Conservation (phyloP, 257 asterid species). For the Scutellaria barbata region DNA sequence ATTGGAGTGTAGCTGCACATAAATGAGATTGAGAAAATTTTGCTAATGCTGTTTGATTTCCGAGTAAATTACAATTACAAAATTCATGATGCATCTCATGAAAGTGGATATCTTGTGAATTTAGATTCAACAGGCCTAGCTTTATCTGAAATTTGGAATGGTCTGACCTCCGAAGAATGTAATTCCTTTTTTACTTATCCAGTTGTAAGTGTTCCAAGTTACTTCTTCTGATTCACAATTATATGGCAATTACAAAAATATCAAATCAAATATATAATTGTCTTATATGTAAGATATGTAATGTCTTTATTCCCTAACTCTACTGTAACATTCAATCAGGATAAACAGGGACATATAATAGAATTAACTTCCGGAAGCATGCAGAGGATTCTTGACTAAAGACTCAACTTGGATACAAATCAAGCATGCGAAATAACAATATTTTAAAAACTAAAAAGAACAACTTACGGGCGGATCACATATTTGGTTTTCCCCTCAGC, state of each 20-base stretch:
- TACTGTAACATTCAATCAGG: constrained; percentile 14
- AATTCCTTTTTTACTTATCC: constrained; percentile 23
- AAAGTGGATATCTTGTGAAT: constrained; percentile 18
- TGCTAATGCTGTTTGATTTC: constrained; percentile 13
- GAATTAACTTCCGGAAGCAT: constrained; percentile 2
- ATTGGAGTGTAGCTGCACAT: constrained; percentile 94
- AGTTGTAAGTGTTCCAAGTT: constrained; percentile 15
- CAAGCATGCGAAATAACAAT: constrained; percentile 4
- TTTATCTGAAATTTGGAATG: constrained; percentile 26
- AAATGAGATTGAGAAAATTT: constrained; percentile 36
- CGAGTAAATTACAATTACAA: constrained; percentile 17
- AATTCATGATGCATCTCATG: constrained; percentile 32
- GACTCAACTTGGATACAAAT: constrained; percentile 18
- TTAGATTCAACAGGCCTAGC: constrained; percentile 19
- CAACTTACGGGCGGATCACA: constrained; percentile 89
- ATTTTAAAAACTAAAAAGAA: constrained; percentile 23
- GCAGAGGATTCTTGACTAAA: constrained; percentile 19
- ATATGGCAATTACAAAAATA: constrained; percentile 19
- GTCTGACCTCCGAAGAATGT: neutral
- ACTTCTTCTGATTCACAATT: constrained; percentile 19
- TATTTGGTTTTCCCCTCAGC: constrained; percentile 91
- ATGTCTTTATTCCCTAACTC: constrained; percentile 10
- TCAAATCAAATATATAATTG: constrained; percentile 21
- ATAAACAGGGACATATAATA: neutral
- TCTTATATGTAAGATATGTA: neutral